A percentile compares a stretch with the other conserved stretches of the same genome.
These are phyloP conservation scores for Scheffersomyces lignicola DNA, from an alignment of 1,139 yeast species.

Conservation along the genomic window DNA sequence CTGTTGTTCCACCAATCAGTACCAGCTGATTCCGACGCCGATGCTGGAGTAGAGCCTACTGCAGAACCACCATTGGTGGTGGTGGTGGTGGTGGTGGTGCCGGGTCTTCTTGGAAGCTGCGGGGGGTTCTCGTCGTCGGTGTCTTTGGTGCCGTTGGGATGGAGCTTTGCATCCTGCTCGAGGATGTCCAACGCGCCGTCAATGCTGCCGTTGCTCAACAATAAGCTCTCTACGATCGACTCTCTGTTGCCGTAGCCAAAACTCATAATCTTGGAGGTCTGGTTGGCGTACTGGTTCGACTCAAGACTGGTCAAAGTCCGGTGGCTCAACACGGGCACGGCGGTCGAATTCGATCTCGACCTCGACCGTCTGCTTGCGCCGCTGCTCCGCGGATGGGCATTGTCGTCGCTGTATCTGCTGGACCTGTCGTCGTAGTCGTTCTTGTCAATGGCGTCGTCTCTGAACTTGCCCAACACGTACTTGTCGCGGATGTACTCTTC, in stretches of 20 bases:
- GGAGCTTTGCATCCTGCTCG: conserved; percentile 38
- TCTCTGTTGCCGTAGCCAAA: conserved; percentile 52
- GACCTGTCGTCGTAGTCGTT: conserved; percentile 25
- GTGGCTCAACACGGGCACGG: conserved; percentile 40
- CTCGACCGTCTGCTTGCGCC: conserved; percentile 8
- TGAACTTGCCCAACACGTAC: conserved; percentile 46
- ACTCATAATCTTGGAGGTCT: conserved; percentile 37
- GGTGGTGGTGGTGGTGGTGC: conserved; percentile 12
- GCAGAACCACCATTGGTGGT: conserved; percentile 3
- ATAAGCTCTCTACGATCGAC: conserved; percentile 50
- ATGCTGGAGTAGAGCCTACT: conserved; percentile 7
- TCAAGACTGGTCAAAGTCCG: conserved; percentile 46
- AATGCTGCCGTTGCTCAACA: conserved; percentile 47
- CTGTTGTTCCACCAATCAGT: conserved; percentile 29
- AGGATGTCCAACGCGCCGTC: conserved; percentile 50
- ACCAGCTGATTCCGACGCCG: conserved; percentile 13
- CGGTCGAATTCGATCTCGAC: conserved; percentile 26
- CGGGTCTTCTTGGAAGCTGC: conserved; percentile 49
- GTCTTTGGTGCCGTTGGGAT: conserved; percentile 24
- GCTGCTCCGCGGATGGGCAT: neutral
- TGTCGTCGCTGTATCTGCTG: conserved; percentile 13
- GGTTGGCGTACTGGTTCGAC: conserved; percentile 37
- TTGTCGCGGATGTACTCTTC: conserved; percentile 55
- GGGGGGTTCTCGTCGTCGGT: conserved; percentile 38
- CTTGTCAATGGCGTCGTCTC: conserved; percentile 31